phyloP scores from a whole-genome alignment of 2,329 filamentous ascomycete species.

The Fusarium buharicum region DNA sequence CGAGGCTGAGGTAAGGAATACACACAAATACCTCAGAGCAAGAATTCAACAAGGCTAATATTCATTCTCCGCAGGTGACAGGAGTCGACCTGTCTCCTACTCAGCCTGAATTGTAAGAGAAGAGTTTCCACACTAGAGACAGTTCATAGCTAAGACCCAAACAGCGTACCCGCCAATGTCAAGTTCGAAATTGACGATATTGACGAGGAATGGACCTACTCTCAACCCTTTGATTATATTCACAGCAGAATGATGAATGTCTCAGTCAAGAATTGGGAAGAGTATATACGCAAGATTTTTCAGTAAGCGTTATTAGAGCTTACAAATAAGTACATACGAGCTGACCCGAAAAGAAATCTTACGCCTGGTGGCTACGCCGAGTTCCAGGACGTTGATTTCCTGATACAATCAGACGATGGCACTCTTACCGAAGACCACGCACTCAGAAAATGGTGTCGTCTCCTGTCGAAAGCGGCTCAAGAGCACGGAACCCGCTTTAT shows the following conservation, averaged over 20 bases:
- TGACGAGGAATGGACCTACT: conserved; percentile 6
- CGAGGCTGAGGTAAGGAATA: not conserved
- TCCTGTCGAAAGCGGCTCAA: conserved; percentile 41
- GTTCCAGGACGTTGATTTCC: conserved; percentile 21
- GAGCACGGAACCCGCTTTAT: conserved; percentile 43
- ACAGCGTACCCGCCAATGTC: not conserved
- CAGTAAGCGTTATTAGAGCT: not conserved
- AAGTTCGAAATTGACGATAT: conserved; percentile 12
- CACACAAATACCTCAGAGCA: not conserved
- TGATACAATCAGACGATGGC: conserved; percentile 15
- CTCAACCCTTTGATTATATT: conserved; percentile 1
- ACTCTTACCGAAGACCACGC: conserved; percentile 30
- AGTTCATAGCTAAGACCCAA: not conserved
- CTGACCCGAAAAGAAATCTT: conserved; percentile 3
- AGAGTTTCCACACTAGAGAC: not conserved
- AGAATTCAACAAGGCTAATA: not conserved
- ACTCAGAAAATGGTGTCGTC: conserved; percentile 35
- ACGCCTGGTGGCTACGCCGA: conserved; percentile 1
- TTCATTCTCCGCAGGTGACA: not conserved
- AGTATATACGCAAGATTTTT: not conserved
- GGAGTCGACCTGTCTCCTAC: conserved; percentile 7
- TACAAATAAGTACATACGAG: not conserved
- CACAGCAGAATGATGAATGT: conserved; percentile 8
- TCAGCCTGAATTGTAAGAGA: conserved; percentile 6
- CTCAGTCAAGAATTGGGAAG: not conserved